These are phyloP conservation scores for Trichoderma simmonsii DNA, from an alignment of 2,329 filamentous ascomycete species.

Conservation along the genomic window DNA sequence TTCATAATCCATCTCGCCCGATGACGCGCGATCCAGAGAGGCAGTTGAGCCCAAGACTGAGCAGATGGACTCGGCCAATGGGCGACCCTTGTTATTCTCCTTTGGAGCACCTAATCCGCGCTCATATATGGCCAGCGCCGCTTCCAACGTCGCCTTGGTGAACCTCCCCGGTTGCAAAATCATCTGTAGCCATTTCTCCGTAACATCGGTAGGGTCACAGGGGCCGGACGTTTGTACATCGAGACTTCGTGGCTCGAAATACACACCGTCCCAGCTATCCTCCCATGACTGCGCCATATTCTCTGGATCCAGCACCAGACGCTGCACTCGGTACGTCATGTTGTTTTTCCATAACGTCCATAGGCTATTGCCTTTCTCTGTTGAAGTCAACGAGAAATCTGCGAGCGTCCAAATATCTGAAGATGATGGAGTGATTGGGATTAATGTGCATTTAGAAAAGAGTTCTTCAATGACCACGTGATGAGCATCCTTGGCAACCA, in stretches of 20 bases:
- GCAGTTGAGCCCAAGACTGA: constrained; percentile 68
- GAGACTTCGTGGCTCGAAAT: constrained; percentile 55
- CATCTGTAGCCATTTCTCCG: constrained; percentile 82
- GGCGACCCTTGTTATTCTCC: constrained; percentile 45
- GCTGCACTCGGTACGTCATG: constrained; percentile 70
- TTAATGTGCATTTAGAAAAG: constrained; percentile 58
- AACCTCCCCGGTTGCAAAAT: constrained; percentile 83
- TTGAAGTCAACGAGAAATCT: constrained; percentile 65
- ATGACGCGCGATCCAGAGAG: constrained; percentile 57
- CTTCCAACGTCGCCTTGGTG: constrained; percentile 74
- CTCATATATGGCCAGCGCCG: constrained; percentile 78
- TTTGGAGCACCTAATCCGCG: constrained; percentile 48
- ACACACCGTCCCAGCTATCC: constrained; percentile 67
- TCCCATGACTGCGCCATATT: constrained; percentile 61
- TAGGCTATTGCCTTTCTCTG: constrained; percentile 54
- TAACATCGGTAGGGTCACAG: constrained; percentile 65
- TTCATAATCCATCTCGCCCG: constrained; percentile 69
- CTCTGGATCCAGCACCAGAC: constrained; percentile 67
- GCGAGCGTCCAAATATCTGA: constrained; percentile 77
- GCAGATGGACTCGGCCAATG: constrained; percentile 73
- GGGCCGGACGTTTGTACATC: constrained; percentile 56
- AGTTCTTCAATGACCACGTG: constrained; percentile 66
- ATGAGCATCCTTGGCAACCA: constrained; percentile 64
- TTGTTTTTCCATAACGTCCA: constrained; percentile 88
- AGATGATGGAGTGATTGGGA: constrained; percentile 66